Percentiles rank a stretch among this genome's conserved stretches.
These are phyloP conservation scores for Colletotrichum orbiculare DNA, from an alignment of 2,329 filamentous ascomycete species.

Conservation along the genomic window DNA sequence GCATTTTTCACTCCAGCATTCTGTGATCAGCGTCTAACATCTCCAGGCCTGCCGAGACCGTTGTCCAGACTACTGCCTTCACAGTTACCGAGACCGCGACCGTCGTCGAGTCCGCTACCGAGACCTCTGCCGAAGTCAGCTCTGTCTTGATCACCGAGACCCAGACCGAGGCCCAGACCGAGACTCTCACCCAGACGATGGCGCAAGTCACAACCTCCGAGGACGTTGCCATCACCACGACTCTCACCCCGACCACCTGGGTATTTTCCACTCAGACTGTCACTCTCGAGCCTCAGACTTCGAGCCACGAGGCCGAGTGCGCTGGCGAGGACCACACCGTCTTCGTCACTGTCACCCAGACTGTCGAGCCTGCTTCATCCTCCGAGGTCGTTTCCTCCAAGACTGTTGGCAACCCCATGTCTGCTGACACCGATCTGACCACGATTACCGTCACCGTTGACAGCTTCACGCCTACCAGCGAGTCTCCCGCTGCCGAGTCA, in stretches of 20 bases:
- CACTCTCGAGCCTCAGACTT: not conserved
- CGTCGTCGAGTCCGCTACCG: slow-evolving; percentile 1
- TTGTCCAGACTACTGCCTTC: slow-evolving; percentile 31
- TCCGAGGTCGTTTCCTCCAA: slow-evolving; percentile 1
- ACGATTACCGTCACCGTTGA: slow-evolving; percentile 34
- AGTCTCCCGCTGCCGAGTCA: not conserved
- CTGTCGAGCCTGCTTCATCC: slow-evolving; percentile 17
- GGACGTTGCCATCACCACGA: slow-evolving; percentile 21
- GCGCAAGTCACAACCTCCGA: slow-evolving; percentile 14
- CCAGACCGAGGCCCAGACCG: slow-evolving; percentile 10
- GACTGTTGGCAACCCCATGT: slow-evolving; percentile 4
- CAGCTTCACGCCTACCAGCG: slow-evolving; percentile 15
- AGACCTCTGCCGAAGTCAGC: slow-evolving; percentile 13
- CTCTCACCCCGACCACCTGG: slow-evolving; percentile 22
- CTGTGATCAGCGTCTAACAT: too few relatives aligned
- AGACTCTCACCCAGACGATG: slow-evolving; percentile 18
- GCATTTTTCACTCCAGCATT: too few relatives aligned
- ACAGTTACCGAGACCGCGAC: slow-evolving; percentile 19
- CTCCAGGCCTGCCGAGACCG: slow-evolving; percentile 3
- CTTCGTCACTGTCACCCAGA: slow-evolving; percentile 36
- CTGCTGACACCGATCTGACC: slow-evolving; percentile 23
- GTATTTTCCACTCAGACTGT: slow-evolving; percentile 16
- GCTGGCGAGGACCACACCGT: slow-evolving; percentile 27
- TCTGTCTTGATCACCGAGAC: slow-evolving; percentile 33
- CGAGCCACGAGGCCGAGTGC: slow-evolving; percentile 13